Conservation (phyloP, 768 basidiomycete species). For the Tulasnella sp. region DNA sequence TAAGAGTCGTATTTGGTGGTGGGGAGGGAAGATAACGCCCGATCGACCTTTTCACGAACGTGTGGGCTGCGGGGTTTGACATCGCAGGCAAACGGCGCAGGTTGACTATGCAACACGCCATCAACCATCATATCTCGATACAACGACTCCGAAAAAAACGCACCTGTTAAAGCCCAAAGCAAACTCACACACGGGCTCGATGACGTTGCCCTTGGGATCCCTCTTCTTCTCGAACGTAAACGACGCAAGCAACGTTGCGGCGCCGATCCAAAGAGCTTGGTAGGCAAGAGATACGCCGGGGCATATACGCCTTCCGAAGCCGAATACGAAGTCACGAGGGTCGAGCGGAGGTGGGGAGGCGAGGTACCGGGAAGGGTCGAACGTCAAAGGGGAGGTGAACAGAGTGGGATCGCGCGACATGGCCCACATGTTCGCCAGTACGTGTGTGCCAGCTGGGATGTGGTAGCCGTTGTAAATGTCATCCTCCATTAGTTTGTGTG, state of each 20-base stretch:
- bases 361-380: conserved; percentile 13
- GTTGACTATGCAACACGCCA: too few relatives aligned
- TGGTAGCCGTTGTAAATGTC: conserved; percentile 15
- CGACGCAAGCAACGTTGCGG: not conserved
- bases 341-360: not conserved
- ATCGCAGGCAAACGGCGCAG: too few relatives aligned
- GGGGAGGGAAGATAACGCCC: too few relatives aligned
- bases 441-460: conserved; percentile 10
- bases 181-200: too few relatives aligned
- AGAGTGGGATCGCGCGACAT: not conserved
- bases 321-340: not conserved
- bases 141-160: too few relatives aligned
- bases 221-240: not conserved
- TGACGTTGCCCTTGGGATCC: too few relatives aligned
- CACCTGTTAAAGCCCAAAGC: too few relatives aligned
- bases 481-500: conserved; percentile 12
- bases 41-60: too few relatives aligned
- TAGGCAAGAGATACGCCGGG: not conserved
- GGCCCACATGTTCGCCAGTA: not conserved
- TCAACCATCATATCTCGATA: too few relatives aligned
- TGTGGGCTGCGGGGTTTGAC: too few relatives aligned
- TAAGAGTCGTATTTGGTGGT: too few relatives aligned
- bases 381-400: not conserved
- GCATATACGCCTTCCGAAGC: conserved; percentile 4
- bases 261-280: not conserved